These are phyloP conservation scores for Phytophthora sp. DNA, from an alignment of 352 stramenopile species.

Conservation along the genomic window DNA sequence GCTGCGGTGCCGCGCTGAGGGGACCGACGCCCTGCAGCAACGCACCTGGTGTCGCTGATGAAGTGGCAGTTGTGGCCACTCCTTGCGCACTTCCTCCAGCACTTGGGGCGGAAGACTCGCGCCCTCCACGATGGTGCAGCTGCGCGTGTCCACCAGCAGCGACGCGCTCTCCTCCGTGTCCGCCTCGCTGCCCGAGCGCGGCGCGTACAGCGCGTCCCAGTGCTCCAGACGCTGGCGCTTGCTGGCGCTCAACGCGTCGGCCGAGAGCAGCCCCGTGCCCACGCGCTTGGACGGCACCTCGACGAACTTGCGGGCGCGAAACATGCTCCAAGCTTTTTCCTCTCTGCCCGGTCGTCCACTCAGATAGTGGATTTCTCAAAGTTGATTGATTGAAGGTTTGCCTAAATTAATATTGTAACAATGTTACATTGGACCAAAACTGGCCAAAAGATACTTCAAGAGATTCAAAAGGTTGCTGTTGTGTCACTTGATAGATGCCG, in stretches of 20 bases:
- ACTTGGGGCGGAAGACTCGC: constrained; percentile 48
- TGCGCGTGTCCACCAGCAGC: constrained; percentile 61
- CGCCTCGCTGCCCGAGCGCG: constrained; percentile 10
- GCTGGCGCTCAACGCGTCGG: constrained; percentile 42
- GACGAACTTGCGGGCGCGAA: constrained; percentile 72
- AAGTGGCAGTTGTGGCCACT: constrained; percentile 33
- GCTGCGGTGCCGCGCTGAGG: constrained; percentile 52
- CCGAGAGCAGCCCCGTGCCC: constrained; percentile 44
- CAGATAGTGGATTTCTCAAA: too few relatives aligned
- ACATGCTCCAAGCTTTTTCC: constrained; percentile 48
- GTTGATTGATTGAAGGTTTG: too few relatives aligned
- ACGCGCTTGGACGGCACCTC: constrained; percentile 69
- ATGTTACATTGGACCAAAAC: too few relatives aligned
- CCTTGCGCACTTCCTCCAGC: constrained; percentile 54
- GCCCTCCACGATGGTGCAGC: constrained; percentile 58
- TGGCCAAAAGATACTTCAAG: too few relatives aligned
- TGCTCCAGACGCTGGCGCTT: constrained; percentile 75
- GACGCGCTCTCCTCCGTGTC: constrained; percentile 21
- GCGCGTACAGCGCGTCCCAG: constrained; percentile 32
- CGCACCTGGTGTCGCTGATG: constrained; percentile 28
- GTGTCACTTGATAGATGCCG: constrained; percentile 11
- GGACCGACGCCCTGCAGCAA: constrained; percentile 48
- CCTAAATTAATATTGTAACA: too few relatives aligned
- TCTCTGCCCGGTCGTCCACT: constrained; percentile 18
- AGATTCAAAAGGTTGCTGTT: too few relatives aligned